Conservation (phyloP, 805 yeast species). For the Millerozyma miso region DNA sequence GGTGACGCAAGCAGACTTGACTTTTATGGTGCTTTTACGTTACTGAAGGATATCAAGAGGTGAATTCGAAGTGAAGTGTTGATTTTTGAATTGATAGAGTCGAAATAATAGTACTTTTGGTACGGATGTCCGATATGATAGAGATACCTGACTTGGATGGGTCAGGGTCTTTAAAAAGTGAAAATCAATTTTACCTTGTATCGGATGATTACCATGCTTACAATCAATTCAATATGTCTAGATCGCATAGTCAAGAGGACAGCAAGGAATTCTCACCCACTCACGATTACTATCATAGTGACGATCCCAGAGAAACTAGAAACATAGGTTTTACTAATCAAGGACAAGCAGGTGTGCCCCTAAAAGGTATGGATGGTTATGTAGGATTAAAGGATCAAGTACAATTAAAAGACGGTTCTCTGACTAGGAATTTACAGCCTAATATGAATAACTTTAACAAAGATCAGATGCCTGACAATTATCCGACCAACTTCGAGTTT, state of each 20-base stretch:
- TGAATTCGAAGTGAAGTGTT: too few species aligned
- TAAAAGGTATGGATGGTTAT: background rate
- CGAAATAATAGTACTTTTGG: too few species aligned
- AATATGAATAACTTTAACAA: too few species aligned
- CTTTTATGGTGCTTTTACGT: too few species aligned
- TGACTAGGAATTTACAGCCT: background rate
- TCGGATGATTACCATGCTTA: background rate
- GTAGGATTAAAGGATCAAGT: background rate
- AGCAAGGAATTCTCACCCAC: slow-evolving; percentile 5
- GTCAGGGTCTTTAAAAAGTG: background rate
- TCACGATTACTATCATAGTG: background rate
- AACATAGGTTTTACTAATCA: background rate
- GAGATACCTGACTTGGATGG: slow-evolving; percentile 43
- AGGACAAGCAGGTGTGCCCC: background rate
- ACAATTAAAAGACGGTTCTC: background rate
- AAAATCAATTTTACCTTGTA: background rate
- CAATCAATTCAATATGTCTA: background rate
- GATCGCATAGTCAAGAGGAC: background rate
- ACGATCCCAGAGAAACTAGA: background rate
- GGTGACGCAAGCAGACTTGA: too few species aligned
- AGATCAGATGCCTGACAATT: background rate
- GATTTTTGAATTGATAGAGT: too few species aligned
- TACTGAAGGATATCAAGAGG: too few species aligned
- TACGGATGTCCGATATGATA: background rate
- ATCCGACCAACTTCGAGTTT: background rate